Base-by-base conservation (phyloP, 2,329 filamentous ascomycete species). In the Exophiala sideris region DNA sequence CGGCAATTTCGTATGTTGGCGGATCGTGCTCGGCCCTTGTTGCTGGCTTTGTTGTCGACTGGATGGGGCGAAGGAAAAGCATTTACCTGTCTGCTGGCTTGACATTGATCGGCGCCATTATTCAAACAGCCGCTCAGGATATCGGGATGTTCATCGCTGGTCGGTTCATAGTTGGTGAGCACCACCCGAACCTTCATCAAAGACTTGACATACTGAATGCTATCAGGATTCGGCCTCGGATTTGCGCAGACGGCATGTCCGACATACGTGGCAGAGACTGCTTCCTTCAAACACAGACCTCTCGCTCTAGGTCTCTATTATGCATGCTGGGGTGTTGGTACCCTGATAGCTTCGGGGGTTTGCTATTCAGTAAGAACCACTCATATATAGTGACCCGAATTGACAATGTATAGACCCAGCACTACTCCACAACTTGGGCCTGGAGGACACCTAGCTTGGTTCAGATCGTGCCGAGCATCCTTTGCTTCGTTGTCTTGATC, bases 381-480 rank as follows among this genome's bases (percentile, higher is more conserved):
- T 2, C 7, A 20, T 29, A 29, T 29, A 8, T 5, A 8, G 7
- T 29, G 24, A 8, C 5, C 5, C 24, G 7, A 5, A 29, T 14
- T 41, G 9, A 41, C 14, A 10, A 7, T 8, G 18, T 10, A 5
- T 41, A 54, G 48, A 59, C 58, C 5, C 54, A 59, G 46, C 42
- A 60, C 34, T 52, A 56, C 34, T 21, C 45, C 6, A 48, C 45
- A 10, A 57, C 57, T 1, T 81, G 78, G 79, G 73, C 73, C 0
- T 79, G 76, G 80, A 70, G 77, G 42, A 70, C 81, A 14, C 81
- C 80, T 0, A 77, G 77, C 1, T 68, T 82, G 3, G 64, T 80
- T 1, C 81, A 84, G 63, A 73, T 75, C 40, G 55, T 76, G 3
- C 77, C 73, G 10, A 75, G 75, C 11, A 55, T 74, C 11, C 63